These are phyloP conservation scores for Cucurbita pepo DNA, from an alignment of 306 rosid genomes.

Conservation along the genomic window DNA sequence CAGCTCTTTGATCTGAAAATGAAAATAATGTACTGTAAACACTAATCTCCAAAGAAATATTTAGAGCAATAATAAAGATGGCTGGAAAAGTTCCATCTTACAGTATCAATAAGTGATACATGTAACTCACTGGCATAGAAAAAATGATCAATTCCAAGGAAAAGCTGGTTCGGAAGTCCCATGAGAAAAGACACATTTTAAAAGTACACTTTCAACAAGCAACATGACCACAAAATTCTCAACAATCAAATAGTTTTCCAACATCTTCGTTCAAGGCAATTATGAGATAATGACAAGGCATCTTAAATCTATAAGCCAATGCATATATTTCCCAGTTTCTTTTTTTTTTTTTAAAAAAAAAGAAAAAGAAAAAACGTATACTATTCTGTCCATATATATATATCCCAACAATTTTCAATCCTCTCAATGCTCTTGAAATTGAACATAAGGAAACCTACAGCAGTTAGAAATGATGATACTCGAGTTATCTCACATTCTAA, in stretches of 20 bases:
- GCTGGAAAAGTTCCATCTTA: background rate
- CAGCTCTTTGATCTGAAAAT: constrained; percentile 94
- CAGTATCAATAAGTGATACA: background rate
- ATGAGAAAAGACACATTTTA: background rate
- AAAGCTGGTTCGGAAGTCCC: background rate
- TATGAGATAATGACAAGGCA: background rate
- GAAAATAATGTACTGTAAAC: constrained; percentile 1
- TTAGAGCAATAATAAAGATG: background rate
- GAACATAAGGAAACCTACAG: background rate
- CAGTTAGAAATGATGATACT: background rate
- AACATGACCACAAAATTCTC: background rate
- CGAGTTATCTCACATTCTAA: background rate
- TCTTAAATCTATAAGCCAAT: background rate
- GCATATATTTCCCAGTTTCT: background rate
- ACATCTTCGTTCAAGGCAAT: background rate
- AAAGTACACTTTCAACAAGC: background rate
- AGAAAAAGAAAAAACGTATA: no score
- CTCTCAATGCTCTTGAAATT: background rate
- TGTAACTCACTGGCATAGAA: background rate
- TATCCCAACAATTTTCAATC: background rate
- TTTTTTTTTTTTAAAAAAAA: background rate
- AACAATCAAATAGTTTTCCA: background rate
- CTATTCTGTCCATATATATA: background rate
- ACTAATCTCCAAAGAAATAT: background rate
- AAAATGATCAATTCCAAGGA: background rate